A percentile compares a stretch with the other conserved stretches of the same genome.
Evolutionary conservation across 2,329 filamentous ascomycete species (phyloP).

Genomic region (Rhytidhysteron rufulum): DNA sequence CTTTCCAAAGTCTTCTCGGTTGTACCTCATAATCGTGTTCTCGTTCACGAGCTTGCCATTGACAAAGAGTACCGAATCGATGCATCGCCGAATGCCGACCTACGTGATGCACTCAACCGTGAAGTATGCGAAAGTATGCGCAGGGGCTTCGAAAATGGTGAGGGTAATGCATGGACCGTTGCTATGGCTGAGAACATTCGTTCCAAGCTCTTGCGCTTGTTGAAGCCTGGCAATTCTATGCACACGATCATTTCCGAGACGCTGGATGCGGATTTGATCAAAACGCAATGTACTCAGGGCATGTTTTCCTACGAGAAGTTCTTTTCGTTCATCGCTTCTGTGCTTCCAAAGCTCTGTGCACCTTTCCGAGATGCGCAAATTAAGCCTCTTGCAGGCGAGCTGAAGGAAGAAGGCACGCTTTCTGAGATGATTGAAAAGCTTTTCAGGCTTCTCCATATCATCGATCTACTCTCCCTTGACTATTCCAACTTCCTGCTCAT

Average conservation of each 20-base stretch:
- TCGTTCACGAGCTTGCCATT: constrained; percentile 76
- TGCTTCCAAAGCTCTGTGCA: constrained; percentile 76
- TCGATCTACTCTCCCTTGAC: constrained; percentile 74
- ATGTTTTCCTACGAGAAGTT: constrained; percentile 79
- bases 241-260: constrained; percentile 71
- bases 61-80: constrained; percentile 75
- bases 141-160: constrained; percentile 58
- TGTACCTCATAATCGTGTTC: constrained; percentile 68
- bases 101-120: constrained; percentile 58
- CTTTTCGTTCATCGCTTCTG: constrained; percentile 69
- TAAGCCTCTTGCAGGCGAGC: constrained; percentile 62
- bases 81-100: constrained; percentile 49
- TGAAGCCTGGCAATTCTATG: constrained; percentile 69
- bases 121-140: constrained; percentile 60
- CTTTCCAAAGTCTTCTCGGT: constrained; percentile 54
- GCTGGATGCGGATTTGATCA: constrained; percentile 68
- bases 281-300: constrained; percentile 64
- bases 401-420: constrained; percentile 42
- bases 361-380: constrained; percentile 76
- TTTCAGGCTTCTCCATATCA: constrained; percentile 69
- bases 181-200: constrained; percentile 68
- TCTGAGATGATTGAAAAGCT: constrained; percentile 71
- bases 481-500: constrained; percentile 79
- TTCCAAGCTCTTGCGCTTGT: constrained; percentile 66
- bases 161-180: constrained; percentile 64